Evolutionary conservation across 805 yeast genomes (phyloP).

Genomic region (Ogataea paraovalis): DNA sequence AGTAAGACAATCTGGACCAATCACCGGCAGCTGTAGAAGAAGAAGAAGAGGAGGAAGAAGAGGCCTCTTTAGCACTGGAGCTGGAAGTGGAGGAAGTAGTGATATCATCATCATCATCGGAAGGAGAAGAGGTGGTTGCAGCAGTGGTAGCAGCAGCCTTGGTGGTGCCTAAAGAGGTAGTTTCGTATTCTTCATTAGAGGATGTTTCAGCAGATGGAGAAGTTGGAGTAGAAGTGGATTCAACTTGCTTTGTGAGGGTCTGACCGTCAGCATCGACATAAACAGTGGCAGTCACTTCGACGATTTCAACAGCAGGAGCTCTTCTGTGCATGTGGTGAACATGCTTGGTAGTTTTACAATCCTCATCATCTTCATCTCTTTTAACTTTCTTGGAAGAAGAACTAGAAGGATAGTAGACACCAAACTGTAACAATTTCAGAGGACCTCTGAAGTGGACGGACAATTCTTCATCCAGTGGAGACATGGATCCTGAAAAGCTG

Average conservation of each 20-base stretch:
- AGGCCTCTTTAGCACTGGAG: slow-evolving; percentile 36
- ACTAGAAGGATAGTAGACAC: slow-evolving; percentile 76
- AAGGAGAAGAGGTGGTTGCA: slow-evolving; percentile 41
- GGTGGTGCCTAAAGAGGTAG: slow-evolving; percentile 9
- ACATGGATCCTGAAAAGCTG: slow-evolving; percentile 64
- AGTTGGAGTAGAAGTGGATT: slow-evolving; percentile 13
- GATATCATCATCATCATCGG: slow-evolving; percentile 22
- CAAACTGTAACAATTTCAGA: slow-evolving; percentile 72
- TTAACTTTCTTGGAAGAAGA: slow-evolving; percentile 32
- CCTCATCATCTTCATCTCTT: slow-evolving; percentile 37
- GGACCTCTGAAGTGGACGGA: slow-evolving; percentile 93
- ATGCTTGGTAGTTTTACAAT: slow-evolving; percentile 42
- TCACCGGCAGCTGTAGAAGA: slow-evolving; percentile 10
- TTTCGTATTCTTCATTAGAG: slow-evolving; percentile 4
- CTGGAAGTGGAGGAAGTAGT: slow-evolving; percentile 4
- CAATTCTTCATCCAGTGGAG: slow-evolving; percentile 84
- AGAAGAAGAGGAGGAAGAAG: slow-evolving; percentile 31
- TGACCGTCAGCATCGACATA: slow-evolving; percentile 59
- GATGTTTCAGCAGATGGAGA: slow-evolving; percentile 16
- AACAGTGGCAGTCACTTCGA: slow-evolving; percentile 76
- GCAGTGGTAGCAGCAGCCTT: slow-evolving; percentile 22
- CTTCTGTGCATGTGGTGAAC: slow-evolving; percentile 52
- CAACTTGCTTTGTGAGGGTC: slow-evolving; percentile 24
- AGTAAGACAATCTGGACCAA: slow-evolving; percentile 79
- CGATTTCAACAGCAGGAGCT: slow-evolving; percentile 60